Evolutionary conservation across 495 filamentous ascomycete genomes (phyloP), one percentile per base, ranked within the genome.

Genomic region (Xylaria intraflava): DNA sequence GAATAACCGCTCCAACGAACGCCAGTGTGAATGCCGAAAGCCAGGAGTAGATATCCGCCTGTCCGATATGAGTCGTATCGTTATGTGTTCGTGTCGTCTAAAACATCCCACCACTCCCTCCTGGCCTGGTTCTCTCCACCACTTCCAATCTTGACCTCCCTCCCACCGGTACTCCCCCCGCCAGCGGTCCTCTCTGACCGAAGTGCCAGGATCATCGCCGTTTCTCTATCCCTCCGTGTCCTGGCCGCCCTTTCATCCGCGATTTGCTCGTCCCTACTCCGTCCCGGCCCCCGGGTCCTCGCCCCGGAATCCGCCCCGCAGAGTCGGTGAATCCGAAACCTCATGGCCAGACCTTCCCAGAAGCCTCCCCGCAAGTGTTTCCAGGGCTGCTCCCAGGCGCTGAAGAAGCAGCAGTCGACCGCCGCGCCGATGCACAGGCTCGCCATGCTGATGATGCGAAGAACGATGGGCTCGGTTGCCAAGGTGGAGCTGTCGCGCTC

Each of bases 341-440:
- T 22, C 51, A 49, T 43, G 9, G 59, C 61, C 1, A 66, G 62
- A 2, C 59, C 53, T 35, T 48, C 62, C 71, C 74, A 72, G 57
- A 65, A 75, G 12, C 71, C 74, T 68, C 57, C 71, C 0, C 69
- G 72, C 14, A 82, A 79, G 55, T 85, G 75, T 45, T 71, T 65
- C 87, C 87, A 89, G 2, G 87, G 87, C 62, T 76, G 77, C 65
- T 90, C 87, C 23, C 83, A 75, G 6, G 74, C 67, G 24, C 70
- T 72, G 63, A 90, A 90, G 22, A 89, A 72, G 53, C 72, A 69
- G 58, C 81, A 85, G 65, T 89, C 83, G 1, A 84, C 81, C 2
- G 78, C 76, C 40, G 83, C 84, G 58, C 88, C 84, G 30, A 78
- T 67, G 7, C 72, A 75, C 24, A 87, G 49, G 58, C 71, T 83